Evolutionary conservation across 2,329 filamentous ascomycete genomes (phyloP), one percentile per base, ranked within the genome.

Genomic region (Trichophyton equinum): DNA sequence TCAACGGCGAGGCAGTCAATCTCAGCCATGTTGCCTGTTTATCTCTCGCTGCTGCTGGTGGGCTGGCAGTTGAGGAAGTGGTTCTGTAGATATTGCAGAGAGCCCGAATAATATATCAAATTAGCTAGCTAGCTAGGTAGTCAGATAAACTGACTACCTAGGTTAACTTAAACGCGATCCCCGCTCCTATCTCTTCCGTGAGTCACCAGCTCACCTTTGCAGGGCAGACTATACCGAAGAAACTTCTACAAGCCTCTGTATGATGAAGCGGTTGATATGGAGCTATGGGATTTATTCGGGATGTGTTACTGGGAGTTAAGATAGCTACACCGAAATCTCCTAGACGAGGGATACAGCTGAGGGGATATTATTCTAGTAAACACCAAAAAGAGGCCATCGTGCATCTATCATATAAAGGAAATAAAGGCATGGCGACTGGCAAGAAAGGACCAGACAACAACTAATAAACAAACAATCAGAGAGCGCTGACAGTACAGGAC

Each of bases 1-100:
- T 57, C 49, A 20, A 61, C 13, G 15, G 27, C 51, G 47, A 61
- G 55, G 6, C 20, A 30, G 9, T 61, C 59, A 22, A 58, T 61
- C 13, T 57, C 22, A 6, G 27, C 59, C 59, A 61, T 61, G 9
- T 15, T 57, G 59, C 3, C 22, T 47, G 18, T 51, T 42, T 42
- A 18, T 42, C 15, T 15, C 38, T 42, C 4, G n/a, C 9, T 5
- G n/a, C 4, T 2, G 15, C 0, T n/a, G n/a, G 13, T n/a, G 15
- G n/a, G 3, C 40, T 20, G n/a, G 4, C n/a, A 5, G 15, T 20
- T 44, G n/a, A 15, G 4, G n/a, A 6, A 44, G 33, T 13, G 33
- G 9, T 13, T 38, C 0, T 38, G 9, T 38, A 4, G 33, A 4
- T 38, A 13, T 38, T 3, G 27, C 27, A 30, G 27, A 7, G 27